A percentile compares a stretch with the other conserved stretches of the same genome.
phyloP scores from a whole-genome alignment of 2,329 filamentous ascomycete species.

The Fusarium chaquense region DNA sequence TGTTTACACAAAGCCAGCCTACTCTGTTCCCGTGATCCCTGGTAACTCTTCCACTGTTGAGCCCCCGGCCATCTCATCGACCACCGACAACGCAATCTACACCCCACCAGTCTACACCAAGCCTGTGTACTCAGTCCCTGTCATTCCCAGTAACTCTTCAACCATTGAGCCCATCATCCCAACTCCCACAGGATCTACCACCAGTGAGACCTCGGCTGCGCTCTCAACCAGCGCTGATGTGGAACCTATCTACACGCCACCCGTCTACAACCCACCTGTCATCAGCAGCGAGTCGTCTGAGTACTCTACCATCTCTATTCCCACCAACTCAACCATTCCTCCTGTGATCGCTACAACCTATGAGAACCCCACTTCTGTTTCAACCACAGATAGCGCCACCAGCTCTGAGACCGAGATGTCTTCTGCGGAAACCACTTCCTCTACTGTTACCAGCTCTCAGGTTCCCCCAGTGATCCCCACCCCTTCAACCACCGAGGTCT shows the following conservation, averaged over 20 bases:
- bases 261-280: slow-evolving; percentile 16
- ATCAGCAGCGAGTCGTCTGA: slow-evolving; percentile 22
- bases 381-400: slow-evolving; percentile 9
- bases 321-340: slow-evolving; percentile 25
- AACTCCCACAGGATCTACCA: slow-evolving; percentile 1
- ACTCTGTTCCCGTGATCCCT: neutral
- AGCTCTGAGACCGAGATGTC: slow-evolving; percentile 11
- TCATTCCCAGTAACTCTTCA: slow-evolving; percentile 22
- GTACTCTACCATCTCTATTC: neutral
- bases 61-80: neutral
- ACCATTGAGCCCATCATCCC: slow-evolving; percentile 12
- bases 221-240: slow-evolving; percentile 7
- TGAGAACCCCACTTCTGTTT: neutral
- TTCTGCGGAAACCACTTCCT: slow-evolving; percentile 12
- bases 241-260: slow-evolving; percentile 24
- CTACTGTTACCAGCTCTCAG: neutral
- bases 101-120: slow-evolving; percentile 30
- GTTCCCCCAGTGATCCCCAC: neutral
- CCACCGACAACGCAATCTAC: slow-evolving; percentile 6
- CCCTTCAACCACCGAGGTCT: neutral
- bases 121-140: slow-evolving; percentile 15
- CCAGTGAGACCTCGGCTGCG: neutral
- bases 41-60: slow-evolving; percentile 10
- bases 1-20: slow-evolving; percentile 21
- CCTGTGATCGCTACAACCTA: slow-evolving; percentile 8